Evolutionary conservation across 2,329 filamentous ascomycete species (phyloP).

Genomic region (Aspergillus sp.): DNA sequence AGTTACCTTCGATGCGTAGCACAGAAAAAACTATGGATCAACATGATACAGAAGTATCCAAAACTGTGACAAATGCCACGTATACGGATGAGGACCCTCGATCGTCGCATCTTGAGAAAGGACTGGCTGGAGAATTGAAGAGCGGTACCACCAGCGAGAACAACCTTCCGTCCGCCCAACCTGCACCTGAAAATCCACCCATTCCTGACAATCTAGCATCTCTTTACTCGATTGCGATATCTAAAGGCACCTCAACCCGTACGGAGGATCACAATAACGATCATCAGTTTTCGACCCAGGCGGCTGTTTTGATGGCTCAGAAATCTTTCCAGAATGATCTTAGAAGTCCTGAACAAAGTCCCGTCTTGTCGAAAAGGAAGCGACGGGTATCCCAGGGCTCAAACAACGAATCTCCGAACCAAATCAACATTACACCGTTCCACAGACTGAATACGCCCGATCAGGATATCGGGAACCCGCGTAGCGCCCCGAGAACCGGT

Average conservation of each 20-base stretch:
- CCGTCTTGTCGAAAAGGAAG: constrained; percentile 18
- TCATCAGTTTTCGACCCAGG: constrained; percentile 45
- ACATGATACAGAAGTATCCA: constrained; percentile 5
- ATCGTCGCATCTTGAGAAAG: constrained; percentile 16
- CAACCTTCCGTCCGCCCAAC: constrained; percentile 44
- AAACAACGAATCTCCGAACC: constrained; percentile 18
- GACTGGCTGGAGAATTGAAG: constrained; percentile 15
- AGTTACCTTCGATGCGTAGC: neutral
- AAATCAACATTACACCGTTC: constrained; percentile 37
- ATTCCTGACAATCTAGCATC: constrained; percentile 41
- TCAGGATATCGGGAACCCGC: constrained; percentile 7
- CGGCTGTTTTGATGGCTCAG: constrained; percentile 44
- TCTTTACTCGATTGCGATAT: constrained; percentile 43
- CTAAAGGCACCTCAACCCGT: constrained; percentile 28
- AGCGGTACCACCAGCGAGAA: constrained; percentile 32
- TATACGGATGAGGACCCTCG: constrained; percentile 23
- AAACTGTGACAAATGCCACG: constrained; percentile 22
- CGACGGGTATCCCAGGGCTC: constrained; percentile 21
- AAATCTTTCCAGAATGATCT: constrained; percentile 46
- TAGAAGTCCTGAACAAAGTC: constrained; percentile 31
- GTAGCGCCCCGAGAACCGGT: constrained; percentile 16
- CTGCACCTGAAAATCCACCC: constrained; percentile 33
- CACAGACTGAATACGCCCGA: constrained; percentile 27
- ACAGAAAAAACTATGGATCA: neutral
- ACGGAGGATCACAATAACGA: constrained; percentile 33